Conservation (phyloP, 768 basidiomycete genomes). For the Leccinum boreale region DNA sequence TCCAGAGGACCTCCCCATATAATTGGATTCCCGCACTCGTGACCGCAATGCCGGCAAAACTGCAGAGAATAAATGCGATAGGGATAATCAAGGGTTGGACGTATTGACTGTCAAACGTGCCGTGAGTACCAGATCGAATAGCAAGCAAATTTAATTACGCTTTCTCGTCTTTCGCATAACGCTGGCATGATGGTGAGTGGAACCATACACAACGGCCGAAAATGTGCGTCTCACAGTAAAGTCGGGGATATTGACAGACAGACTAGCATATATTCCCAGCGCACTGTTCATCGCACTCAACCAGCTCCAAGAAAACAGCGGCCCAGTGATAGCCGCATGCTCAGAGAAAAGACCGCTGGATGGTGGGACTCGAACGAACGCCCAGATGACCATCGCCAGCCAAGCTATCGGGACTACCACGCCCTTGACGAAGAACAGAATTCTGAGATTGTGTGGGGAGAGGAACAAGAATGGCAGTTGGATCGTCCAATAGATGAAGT, state of each 20-base stretch:
- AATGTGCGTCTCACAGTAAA: slow-evolving; percentile 50
- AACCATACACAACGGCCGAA: not conserved
- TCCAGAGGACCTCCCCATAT: slow-evolving; percentile 49
- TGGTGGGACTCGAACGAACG: slow-evolving; percentile 64
- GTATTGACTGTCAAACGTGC: slow-evolving; percentile 49
- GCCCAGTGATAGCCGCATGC: slow-evolving; percentile 40
- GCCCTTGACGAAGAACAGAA: slow-evolving; percentile 70
- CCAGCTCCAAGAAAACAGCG: slow-evolving; percentile 76
- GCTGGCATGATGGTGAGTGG: slow-evolving; percentile 32
- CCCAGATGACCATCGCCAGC: slow-evolving; percentile 77
- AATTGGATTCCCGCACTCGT: slow-evolving; percentile 66
- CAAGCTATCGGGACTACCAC: slow-evolving; percentile 62
- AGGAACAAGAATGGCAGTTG: slow-evolving; percentile 75
- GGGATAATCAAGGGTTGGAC: slow-evolving; percentile 77
- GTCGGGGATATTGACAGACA: slow-evolving; percentile 81
- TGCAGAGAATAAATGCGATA: slow-evolving; percentile 68
- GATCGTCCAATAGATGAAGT: slow-evolving; percentile 74
- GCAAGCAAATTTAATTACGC: slow-evolving; percentile 13
- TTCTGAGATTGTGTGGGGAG: slow-evolving; percentile 74
- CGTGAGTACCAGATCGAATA: slow-evolving; percentile 3
- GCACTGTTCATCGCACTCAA: slow-evolving; percentile 73
- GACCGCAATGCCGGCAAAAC: slow-evolving; percentile 78
- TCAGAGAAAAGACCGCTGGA: slow-evolving; percentile 55
- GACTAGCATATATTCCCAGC: slow-evolving; percentile 68
- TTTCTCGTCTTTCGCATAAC: slow-evolving; percentile 66